Evolutionary conservation across 257 asterid genomes (phyloP).

Genomic region (Solanum lignicaule): DNA sequence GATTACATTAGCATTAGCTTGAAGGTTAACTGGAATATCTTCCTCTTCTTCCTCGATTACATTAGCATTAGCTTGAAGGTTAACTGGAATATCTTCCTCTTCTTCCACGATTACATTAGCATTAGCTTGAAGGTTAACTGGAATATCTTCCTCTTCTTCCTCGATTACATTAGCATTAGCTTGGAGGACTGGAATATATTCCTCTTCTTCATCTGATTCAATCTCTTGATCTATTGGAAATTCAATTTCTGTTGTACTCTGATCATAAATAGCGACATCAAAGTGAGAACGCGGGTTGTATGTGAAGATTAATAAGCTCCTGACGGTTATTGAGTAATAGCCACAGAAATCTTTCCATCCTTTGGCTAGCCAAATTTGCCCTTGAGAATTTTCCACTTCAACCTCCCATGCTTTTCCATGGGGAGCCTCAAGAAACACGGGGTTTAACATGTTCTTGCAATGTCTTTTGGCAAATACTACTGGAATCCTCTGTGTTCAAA

Average conservation of each 20-base stretch:
- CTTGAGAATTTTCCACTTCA: constrained; percentile 2
- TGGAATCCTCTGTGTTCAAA: constrained; percentile 22
- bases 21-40: not conserved
- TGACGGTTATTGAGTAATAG: not conserved
- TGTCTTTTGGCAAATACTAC: constrained; percentile 6
- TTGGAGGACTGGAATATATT: too few species aligned
- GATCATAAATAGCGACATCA: not conserved
- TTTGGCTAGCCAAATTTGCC: constrained; percentile 11
- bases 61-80: not conserved
- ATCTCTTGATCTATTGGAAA: not conserved
- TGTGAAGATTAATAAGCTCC: not conserved
- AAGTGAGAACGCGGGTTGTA: not conserved
- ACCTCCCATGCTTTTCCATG: constrained; percentile 13
- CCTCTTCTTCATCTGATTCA: too few species aligned
- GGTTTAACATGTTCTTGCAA: constrained; percentile 8
- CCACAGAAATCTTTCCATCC: constrained; percentile 8
- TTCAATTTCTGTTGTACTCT: not conserved
- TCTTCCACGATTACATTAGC: too few species aligned
- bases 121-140: too few species aligned
- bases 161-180: too few species aligned
- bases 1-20: not conserved
- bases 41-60: not conserved
- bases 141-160: too few species aligned
- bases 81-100: too few species aligned
- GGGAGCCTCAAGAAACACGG: constrained; percentile 17